Percentiles rank a stretch among this genome's conserved stretches.
These are phyloP conservation scores for Clavispora fructus DNA, from an alignment of 805 yeast genomes.

Conservation along the genomic window DNA sequence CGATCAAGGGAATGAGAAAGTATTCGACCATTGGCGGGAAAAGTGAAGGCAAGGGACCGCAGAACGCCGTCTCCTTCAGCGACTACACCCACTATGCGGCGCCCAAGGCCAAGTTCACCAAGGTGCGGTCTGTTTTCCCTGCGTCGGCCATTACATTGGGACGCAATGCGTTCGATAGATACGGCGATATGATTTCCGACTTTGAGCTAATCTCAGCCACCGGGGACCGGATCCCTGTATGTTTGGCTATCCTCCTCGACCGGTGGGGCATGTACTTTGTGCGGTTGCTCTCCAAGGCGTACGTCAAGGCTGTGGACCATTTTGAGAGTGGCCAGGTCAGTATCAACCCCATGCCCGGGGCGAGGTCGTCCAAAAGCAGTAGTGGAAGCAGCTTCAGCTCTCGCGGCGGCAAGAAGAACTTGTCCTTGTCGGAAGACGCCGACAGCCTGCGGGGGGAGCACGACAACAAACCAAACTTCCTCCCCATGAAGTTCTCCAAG, in stretches of 20 bases:
- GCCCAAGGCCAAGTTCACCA: conserved; percentile 61
- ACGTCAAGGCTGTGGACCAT: conserved; percentile 49
- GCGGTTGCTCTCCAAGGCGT: conserved; percentile 55
- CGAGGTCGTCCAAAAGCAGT: conserved; percentile 9
- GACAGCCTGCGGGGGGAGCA: not conserved
- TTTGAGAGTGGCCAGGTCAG: conserved; percentile 27
- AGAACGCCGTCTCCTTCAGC: conserved; percentile 43
- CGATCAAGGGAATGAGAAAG: conserved; percentile 8
- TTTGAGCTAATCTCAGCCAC: conserved; percentile 67
- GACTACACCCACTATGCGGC: conserved; percentile 74
- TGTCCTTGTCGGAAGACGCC: not conserved
- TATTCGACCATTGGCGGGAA: conserved; percentile 16
- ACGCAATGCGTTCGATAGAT: conserved; percentile 65
- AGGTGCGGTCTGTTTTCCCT: conserved; percentile 66
- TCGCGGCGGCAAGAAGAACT: conserved; percentile 4
- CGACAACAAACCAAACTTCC: not conserved
- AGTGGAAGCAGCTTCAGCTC: not conserved
- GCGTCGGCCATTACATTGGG: conserved; percentile 76
- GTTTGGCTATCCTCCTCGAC: conserved; percentile 55
- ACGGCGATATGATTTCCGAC: conserved; percentile 59
- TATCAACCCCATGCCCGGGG: not conserved
- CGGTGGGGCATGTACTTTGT: conserved; percentile 78
- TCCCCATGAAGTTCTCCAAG: conserved; percentile 6
- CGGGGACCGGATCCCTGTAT: conserved; percentile 63
- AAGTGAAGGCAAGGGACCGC: conserved; percentile 15